Conservation (phyloP, 805 yeast species). For the Blastobotrys americana region DNA sequence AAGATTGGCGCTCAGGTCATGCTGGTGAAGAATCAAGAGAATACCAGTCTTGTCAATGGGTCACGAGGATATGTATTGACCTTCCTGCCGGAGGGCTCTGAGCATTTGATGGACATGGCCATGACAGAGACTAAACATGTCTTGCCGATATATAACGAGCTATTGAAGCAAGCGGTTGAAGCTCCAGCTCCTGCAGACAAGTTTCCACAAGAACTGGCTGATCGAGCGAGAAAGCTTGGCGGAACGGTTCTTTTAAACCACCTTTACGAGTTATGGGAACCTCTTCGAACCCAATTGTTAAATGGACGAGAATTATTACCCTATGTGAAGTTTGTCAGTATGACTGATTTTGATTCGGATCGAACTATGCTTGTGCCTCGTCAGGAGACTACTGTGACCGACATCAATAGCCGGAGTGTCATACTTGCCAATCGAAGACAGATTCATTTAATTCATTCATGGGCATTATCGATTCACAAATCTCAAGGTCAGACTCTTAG, state of each 20-base stretch:
- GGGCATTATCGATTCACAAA: conserved; percentile 95
- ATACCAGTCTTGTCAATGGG: conserved; percentile 76
- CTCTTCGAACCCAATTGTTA: background rate
- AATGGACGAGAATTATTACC: background rate
- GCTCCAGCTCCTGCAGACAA: background rate
- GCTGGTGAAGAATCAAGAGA: conserved; percentile 61
- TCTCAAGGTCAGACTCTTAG: conserved; percentile 90
- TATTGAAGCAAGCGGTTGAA: conserved; percentile 4
- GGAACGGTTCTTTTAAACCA: background rate
- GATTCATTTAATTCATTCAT: conserved; percentile 78
- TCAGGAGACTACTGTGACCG: background rate
- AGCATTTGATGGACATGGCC: background rate
- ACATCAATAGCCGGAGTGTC: background rate
- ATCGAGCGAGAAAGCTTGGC: background rate
- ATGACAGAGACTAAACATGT: conserved; percentile 5
- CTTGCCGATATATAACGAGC: conserved; percentile 17
- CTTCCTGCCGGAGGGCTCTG: conserved; percentile 32
- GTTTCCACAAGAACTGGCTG: background rate
- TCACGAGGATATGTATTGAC: conserved; percentile 68
- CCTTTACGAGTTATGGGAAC: background rate
- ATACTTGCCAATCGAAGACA: conserved; percentile 58
- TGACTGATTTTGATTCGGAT: background rate
- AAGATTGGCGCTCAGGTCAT: conserved; percentile 89
- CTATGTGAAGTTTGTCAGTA: background rate
- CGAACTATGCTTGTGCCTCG: background rate